These are phyloP conservation scores for Colletotrichum euphorbiae DNA, from an alignment of 2,329 filamentous ascomycete genomes.

Conservation along the genomic window DNA sequence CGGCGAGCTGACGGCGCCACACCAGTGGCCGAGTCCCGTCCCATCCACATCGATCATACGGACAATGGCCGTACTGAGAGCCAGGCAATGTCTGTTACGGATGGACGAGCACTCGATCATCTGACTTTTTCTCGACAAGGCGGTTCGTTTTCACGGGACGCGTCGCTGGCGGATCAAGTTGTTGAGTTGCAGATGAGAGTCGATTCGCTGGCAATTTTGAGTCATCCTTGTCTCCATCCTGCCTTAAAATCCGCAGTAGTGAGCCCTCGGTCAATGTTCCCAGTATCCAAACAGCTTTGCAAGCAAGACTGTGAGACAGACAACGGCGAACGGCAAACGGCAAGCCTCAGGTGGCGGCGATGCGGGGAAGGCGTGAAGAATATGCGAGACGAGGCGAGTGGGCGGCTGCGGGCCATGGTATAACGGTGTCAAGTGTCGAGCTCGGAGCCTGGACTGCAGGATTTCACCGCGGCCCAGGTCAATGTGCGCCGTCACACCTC, in stretches of 20 bases:
- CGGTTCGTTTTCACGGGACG: not conserved
- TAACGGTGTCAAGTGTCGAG: constrained; percentile 23
- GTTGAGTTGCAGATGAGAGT: not conserved
- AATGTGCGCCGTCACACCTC: not conserved
- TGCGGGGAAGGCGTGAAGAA: constrained; percentile 16
- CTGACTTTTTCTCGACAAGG: constrained; percentile 6
- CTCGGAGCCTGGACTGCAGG: constrained; percentile 5
- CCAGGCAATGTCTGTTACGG: not conserved
- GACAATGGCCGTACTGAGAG: not conserved
- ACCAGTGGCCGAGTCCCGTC: constrained; percentile 4
- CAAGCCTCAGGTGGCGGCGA: constrained; percentile 5
- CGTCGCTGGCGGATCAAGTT: not conserved
- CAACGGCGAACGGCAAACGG: not conserved
- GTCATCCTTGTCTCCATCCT: not conserved
- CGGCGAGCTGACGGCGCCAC: constrained; percentile 13
- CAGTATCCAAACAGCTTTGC: too few relatives aligned
- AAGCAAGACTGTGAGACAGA: not conserved
- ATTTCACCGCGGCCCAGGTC: constrained; percentile 2
- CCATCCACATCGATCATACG: not conserved
- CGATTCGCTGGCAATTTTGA: not conserved
- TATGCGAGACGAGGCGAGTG: not conserved
- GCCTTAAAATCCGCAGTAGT: not conserved
- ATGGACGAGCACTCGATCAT: not conserved
- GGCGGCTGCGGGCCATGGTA: not conserved
- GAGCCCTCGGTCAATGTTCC: not conserved